A percentile compares a stretch with the other conserved stretches of the same genome.
phyloP scores from a whole-genome alignment of 2,329 filamentous ascomycete genomes.

The Colletotrichum kahawae region DNA sequence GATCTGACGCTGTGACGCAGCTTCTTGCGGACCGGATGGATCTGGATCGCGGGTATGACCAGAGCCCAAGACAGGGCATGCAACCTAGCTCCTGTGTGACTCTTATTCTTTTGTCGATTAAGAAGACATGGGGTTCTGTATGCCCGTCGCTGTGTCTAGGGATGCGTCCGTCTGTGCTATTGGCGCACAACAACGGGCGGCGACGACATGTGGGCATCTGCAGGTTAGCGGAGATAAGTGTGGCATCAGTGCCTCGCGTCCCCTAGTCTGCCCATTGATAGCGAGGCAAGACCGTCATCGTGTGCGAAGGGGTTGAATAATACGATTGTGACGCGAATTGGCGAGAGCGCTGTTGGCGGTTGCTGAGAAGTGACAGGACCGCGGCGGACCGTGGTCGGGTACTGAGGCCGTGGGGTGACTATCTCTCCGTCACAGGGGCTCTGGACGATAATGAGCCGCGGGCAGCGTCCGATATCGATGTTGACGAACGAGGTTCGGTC shows the following conservation, averaged over 20 bases:
- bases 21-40: background rate
- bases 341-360: background rate
- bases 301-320: background rate
- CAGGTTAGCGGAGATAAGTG: slow-evolving; percentile 17
- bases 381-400: background rate
- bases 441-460: background rate
- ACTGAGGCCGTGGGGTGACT: background rate
- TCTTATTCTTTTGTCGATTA: slow-evolving; percentile 6
- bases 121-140: background rate
- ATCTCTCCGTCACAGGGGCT: background rate
- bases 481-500: background rate
- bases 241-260: slow-evolving; percentile 16
- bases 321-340: slow-evolving; percentile 1
- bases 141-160: background rate
- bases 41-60: slow-evolving; percentile 17
- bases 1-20: slow-evolving; percentile 3
- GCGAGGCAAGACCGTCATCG: slow-evolving; percentile 9
- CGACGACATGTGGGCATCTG: slow-evolving; percentile 16
- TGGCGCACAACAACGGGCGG: slow-evolving; percentile 15
- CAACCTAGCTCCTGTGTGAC: slow-evolving; percentile 4
- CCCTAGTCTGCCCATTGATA: slow-evolving; percentile 7
- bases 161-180: slow-evolving; percentile 3
- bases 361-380: background rate
- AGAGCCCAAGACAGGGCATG: background rate
- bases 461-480: background rate